A percentile compares a stretch with the other conserved stretches of the same genome.
Evolutionary conservation across 2,329 filamentous ascomycete species (phyloP).

Genomic region (Claviceps maximensis): DNA sequence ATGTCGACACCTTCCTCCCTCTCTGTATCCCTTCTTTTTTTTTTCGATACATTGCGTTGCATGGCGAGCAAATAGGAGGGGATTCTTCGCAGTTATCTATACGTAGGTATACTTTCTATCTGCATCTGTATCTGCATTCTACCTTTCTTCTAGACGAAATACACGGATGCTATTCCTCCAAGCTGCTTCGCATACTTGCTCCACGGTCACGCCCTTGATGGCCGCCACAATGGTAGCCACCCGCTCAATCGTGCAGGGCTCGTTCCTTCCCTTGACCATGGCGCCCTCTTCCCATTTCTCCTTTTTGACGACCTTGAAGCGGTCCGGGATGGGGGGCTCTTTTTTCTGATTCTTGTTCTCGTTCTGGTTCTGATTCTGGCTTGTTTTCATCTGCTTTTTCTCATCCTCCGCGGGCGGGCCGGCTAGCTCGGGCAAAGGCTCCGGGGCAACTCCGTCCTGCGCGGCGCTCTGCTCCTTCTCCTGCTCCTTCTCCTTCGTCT

Average conservation of each 20-base stretch:
- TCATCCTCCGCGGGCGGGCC: slow-evolving; percentile 19
- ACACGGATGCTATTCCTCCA: slow-evolving; percentile 73
- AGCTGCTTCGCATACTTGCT: slow-evolving; percentile 75
- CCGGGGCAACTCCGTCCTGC: slow-evolving; percentile 12
- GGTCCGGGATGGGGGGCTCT: slow-evolving; percentile 51
- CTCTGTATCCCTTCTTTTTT: not conserved
- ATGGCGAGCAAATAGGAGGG: slow-evolving; percentile 1
- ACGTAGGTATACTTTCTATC: not conserved
- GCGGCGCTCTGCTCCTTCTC: slow-evolving; percentile 9
- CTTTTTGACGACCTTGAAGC: slow-evolving; percentile 83
- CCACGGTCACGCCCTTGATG: slow-evolving; percentile 66
- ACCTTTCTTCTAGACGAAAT: slow-evolving; percentile 48
- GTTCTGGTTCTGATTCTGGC: slow-evolving; percentile 11
- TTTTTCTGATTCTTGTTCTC: slow-evolving; percentile 40
- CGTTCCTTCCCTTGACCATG: slow-evolving; percentile 92
- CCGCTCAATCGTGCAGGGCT: slow-evolving; percentile 73
- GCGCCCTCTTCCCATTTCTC: slow-evolving; percentile 80
- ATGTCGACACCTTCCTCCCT: slow-evolving; percentile 14
- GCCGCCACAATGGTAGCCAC: slow-evolving; percentile 82
- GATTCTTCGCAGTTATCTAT: not conserved
- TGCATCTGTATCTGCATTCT: slow-evolving; percentile 1
- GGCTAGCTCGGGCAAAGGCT: slow-evolving; percentile 8
- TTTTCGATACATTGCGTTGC: not conserved
- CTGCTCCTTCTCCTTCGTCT: slow-evolving; percentile 23
- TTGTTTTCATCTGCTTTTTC: slow-evolving; percentile 19